Evolutionary conservation across 768 basidiomycete species (phyloP).

Genomic region (Mycena haematopus): DNA sequence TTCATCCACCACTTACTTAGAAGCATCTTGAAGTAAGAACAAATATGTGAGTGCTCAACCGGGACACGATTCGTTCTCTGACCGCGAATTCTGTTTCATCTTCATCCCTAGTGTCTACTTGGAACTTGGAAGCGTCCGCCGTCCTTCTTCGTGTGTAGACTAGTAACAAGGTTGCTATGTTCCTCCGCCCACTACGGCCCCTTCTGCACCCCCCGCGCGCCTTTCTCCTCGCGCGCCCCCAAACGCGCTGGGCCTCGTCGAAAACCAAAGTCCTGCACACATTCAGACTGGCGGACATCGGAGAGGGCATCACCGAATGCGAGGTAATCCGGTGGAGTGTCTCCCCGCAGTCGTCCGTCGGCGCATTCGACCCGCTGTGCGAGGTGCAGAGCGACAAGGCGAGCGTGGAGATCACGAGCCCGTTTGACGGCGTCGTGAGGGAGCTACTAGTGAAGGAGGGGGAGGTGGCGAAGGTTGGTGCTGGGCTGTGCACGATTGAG

Average conservation of each 20-base stretch:
- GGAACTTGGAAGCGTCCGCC: too few relatives aligned
- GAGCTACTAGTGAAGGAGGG: conserved; percentile 81
- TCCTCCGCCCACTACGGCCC: conserved; percentile 40
- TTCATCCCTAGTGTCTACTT: too few relatives aligned
- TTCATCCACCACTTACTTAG: too few relatives aligned
- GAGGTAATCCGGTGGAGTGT: conserved; percentile 44
- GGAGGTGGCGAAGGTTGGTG: conserved; percentile 83
- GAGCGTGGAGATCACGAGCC: conserved; percentile 89
- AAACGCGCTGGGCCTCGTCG: conserved; percentile 13
- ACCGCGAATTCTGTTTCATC: too few relatives aligned
- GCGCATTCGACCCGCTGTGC: conserved; percentile 63
- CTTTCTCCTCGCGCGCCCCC: neutral
- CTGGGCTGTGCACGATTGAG: conserved; percentile 79
- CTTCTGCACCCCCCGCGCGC: too few relatives aligned
- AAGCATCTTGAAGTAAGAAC: too few relatives aligned
- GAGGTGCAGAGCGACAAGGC: conserved; percentile 91
- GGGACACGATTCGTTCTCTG: too few relatives aligned
- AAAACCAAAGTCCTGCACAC: conserved; percentile 40
- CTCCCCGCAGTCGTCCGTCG: conserved; percentile 54
- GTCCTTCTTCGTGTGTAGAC: too few relatives aligned
- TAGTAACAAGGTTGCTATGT: too few relatives aligned
- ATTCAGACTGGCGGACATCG: conserved; percentile 86
- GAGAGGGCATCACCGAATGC: conserved; percentile 91
- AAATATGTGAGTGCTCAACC: too few relatives aligned
- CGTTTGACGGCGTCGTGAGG: conserved; percentile 78